phyloP scores from a whole-genome alignment of 179 eudicot species.

The Vitellaria paradoxa region DNA sequence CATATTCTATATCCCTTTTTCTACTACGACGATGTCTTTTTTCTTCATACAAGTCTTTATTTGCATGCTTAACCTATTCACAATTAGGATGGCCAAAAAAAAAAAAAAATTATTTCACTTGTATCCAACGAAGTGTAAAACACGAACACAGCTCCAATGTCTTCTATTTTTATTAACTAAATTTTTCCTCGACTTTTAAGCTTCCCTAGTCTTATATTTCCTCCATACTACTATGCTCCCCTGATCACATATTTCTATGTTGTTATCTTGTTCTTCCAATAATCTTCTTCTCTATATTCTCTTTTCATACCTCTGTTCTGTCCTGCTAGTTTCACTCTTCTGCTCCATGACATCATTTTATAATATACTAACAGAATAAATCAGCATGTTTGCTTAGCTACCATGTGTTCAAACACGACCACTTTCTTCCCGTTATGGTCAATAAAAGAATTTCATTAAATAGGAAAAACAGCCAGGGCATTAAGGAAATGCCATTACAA shows the following conservation, averaged over 20 bases:
- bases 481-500: too few species aligned
- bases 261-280: background rate
- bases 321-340: background rate
- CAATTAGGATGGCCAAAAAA: background rate
- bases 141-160: background rate
- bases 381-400: background rate
- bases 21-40: background rate
- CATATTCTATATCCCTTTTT: background rate
- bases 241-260: background rate
- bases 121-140: background rate
- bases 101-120: background rate
- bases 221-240: background rate
- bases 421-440: background rate
- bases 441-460: too few species aligned
- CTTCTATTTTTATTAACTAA: background rate
- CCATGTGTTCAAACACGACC: background rate
- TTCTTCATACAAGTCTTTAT: background rate
- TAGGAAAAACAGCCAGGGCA: too few species aligned
- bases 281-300: background rate
- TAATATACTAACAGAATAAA: background rate
- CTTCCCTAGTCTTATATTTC: slow-evolving; percentile 3
- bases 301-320: background rate
- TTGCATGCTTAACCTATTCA: background rate
- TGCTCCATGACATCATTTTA: background rate
- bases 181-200: background rate